phyloP scores from a whole-genome alignment of 2,329 filamentous ascomycete species.

The Trichoderma hamatum region DNA sequence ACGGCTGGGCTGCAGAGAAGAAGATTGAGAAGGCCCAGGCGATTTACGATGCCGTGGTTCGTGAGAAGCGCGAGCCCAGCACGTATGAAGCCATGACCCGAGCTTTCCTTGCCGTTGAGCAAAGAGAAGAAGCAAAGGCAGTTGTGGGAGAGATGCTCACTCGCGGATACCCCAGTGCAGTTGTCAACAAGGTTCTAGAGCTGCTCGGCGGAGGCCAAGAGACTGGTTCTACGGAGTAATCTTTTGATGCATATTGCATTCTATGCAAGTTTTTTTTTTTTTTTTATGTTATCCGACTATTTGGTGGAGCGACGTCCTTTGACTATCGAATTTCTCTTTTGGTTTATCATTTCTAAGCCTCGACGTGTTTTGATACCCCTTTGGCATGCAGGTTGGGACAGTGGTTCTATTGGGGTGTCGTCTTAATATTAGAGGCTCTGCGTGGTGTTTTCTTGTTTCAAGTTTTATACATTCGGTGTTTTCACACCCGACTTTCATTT shows the following conservation, averaged over 20 bases:
- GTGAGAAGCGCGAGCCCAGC: slow-evolving; percentile 85
- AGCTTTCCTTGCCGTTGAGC: slow-evolving; percentile 82
- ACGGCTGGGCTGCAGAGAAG: slow-evolving; percentile 88
- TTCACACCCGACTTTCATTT: not conserved
- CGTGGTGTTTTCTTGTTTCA: slow-evolving; percentile 2
- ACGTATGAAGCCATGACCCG: slow-evolving; percentile 99
- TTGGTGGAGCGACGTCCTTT: not conserved
- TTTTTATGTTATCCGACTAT: not conserved
- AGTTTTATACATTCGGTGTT: not conserved
- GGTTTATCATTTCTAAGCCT: slow-evolving; percentile 27
- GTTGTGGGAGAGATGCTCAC: slow-evolving; percentile 90
- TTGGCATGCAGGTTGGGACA: slow-evolving; percentile 28
- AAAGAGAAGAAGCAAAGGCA: slow-evolving; percentile 72
- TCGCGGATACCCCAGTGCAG: slow-evolving; percentile 86
- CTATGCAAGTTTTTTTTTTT: not conserved
- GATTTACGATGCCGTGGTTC: slow-evolving; percentile 78
- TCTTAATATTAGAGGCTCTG: slow-evolving; percentile 30
- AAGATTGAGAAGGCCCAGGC: slow-evolving; percentile 76
- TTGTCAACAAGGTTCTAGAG: slow-evolving; percentile 91
- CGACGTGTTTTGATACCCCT: slow-evolving; percentile 35
- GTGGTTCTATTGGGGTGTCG: slow-evolving; percentile 32
- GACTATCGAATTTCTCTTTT: not conserved
- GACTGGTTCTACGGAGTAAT: slow-evolving; percentile 34
- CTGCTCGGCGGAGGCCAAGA: slow-evolving; percentile 68
- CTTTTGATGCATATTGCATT: not conserved